phyloP scores from a whole-genome alignment of 164 flowering plant species.

The Aristolochia californica region DNA sequence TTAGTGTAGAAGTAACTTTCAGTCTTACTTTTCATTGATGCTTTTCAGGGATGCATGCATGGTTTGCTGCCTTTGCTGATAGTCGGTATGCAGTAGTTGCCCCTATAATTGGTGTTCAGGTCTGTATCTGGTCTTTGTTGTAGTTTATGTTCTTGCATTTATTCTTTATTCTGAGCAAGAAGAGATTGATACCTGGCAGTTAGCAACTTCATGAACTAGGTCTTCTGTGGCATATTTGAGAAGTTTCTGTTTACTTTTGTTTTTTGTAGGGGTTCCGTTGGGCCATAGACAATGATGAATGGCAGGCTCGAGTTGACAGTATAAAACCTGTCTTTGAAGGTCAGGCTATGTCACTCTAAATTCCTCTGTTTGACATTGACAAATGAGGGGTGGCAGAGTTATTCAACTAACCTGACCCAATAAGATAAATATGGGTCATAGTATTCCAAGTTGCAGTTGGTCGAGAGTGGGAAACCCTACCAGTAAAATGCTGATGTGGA shows the following conservation, averaged over 20 bases:
- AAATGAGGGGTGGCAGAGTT: too few species aligned
- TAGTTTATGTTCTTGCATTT: not conserved
- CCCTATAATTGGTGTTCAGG: conserved; percentile 96
- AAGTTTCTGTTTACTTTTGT: not conserved
- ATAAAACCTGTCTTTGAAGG: conserved; percentile 88
- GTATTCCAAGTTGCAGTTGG: too few species aligned
- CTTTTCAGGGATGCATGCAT: conserved; percentile 93
- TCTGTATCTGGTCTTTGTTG: conserved; percentile 7
- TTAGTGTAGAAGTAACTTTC: not conserved
- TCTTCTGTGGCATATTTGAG: not conserved
- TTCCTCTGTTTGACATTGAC: not conserved
- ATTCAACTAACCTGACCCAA: too few species aligned
- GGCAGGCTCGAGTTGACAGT: conserved; percentile 89
- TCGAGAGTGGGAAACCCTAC: too few species aligned
- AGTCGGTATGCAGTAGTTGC: conserved; percentile 80
- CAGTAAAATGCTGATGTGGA: too few species aligned
- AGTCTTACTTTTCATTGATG: conserved; percentile 8
- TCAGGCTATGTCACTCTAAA: conserved; percentile 9
- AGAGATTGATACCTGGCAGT: not conserved
- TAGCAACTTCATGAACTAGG: not conserved
- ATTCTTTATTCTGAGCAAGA: not conserved
- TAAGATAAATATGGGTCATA: too few species aligned
- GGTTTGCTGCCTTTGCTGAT: conserved; percentile 83
- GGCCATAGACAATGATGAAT: conserved; percentile 85
- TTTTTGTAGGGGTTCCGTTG: conserved; percentile 70